These are phyloP conservation scores for Rubia yunnanensis DNA, from an alignment of 257 asterid species.

Conservation along the genomic window DNA sequence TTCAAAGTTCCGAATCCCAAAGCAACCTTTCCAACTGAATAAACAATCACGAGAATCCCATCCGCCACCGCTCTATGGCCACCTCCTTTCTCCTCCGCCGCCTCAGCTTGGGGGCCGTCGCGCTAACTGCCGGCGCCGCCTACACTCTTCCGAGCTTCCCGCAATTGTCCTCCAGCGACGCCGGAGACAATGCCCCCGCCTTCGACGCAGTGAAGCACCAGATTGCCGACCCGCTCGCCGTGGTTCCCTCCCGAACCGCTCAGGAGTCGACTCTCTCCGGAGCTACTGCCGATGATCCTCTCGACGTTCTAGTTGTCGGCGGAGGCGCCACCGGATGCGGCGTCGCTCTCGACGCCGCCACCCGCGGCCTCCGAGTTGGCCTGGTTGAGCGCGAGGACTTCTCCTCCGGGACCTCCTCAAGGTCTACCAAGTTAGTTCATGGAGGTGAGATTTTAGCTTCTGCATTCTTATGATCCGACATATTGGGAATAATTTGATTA, in stretches of 20 bases:
- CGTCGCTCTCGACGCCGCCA: slow-evolving; percentile 80
- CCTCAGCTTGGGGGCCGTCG: slow-evolving; percentile 52
- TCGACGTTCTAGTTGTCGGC: slow-evolving; percentile 81
- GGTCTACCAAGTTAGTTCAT: slow-evolving; percentile 93
- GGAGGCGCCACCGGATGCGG: slow-evolving; percentile 99
- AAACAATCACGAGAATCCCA: background rate
- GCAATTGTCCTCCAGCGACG: slow-evolving; percentile 57
- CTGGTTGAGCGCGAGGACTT: slow-evolving; percentile 94
- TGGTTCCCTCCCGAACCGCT: slow-evolving; percentile 51
- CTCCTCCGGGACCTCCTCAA: slow-evolving; percentile 88
- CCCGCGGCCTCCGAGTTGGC: slow-evolving; percentile 99
- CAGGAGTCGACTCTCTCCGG: slow-evolving; percentile 74
- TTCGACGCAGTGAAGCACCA: slow-evolving; percentile 32
- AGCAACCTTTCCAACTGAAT: background rate
- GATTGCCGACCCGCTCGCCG: slow-evolving; percentile 55
- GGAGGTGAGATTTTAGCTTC: slow-evolving; percentile 57
- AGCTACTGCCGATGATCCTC: slow-evolving; percentile 57
- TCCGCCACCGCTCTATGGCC: slow-evolving; percentile 29
- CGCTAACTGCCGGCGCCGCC: slow-evolving; percentile 58
- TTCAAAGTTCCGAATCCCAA: background rate
- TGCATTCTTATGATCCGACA: background rate
- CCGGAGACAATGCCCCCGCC: slow-evolving; percentile 30
- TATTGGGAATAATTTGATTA: background rate
- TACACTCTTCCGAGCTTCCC: slow-evolving; percentile 43
- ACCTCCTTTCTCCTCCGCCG: slow-evolving; percentile 71